phyloP scores from a whole-genome alignment of 2,329 filamentous ascomycete species.

The Pseudogymnoascus sp. region DNA sequence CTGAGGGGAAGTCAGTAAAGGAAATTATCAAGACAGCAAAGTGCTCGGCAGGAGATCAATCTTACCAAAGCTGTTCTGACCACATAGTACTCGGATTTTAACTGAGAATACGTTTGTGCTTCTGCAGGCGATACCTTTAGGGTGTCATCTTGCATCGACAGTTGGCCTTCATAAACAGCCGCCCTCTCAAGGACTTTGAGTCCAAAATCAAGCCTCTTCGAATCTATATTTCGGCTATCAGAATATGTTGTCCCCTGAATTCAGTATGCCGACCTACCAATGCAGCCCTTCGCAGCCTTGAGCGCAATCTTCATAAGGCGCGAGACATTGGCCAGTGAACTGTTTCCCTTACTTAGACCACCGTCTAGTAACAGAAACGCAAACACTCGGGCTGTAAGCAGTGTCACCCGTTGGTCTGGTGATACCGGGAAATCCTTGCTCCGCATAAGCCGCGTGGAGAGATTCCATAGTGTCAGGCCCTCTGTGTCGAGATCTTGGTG shows the following conservation, averaged over 20 bases:
- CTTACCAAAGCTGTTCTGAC: slow-evolving; percentile 47
- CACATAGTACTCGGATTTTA: slow-evolving; percentile 28
- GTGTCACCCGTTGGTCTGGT: background rate
- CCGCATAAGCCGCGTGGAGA: slow-evolving; percentile 45
- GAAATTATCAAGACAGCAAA: background rate
- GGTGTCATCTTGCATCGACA: slow-evolving; percentile 26
- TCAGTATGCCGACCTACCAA: slow-evolving; percentile 38
- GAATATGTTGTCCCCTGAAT: background rate
- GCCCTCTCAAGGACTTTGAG: slow-evolving; percentile 55
- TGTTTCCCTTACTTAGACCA: slow-evolving; percentile 22
- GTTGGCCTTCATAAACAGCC: slow-evolving; percentile 40
- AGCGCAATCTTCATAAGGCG: slow-evolving; percentile 60
- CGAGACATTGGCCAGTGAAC: slow-evolving; percentile 33
- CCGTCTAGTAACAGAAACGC: slow-evolving; percentile 61
- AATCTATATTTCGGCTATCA: slow-evolving; percentile 17
- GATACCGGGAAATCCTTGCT: slow-evolving; percentile 22
- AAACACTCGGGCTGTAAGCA: slow-evolving; percentile 41
- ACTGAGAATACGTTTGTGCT: slow-evolving; percentile 24
- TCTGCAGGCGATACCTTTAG: slow-evolving; percentile 18
- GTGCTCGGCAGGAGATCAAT: slow-evolving; percentile 17
- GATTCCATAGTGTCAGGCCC: slow-evolving; percentile 59
- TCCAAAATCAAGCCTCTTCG: slow-evolving; percentile 46
- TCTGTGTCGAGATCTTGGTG: slow-evolving; percentile 44
- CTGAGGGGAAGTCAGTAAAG: slow-evolving; percentile 34
- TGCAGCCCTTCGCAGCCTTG: slow-evolving; percentile 54